Conservation (phyloP, 768 basidiomycete genomes). For the Inosperma sp. region DNA sequence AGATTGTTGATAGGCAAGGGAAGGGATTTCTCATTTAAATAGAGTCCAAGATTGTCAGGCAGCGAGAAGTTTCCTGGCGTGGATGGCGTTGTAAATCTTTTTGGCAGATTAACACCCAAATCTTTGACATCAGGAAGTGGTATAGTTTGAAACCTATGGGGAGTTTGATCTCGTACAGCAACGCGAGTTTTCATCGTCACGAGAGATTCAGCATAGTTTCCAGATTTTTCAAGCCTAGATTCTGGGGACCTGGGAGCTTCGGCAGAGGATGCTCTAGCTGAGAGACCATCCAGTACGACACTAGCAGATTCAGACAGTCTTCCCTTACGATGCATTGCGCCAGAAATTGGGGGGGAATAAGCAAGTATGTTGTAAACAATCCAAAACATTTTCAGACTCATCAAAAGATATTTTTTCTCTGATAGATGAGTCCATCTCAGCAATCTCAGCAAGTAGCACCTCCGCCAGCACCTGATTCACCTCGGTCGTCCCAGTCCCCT, state of each 20-base stretch:
- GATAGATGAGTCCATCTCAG: conserved; percentile 3
- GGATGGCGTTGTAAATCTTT: conserved; percentile 6
- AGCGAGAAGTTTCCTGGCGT: conserved; percentile 10
- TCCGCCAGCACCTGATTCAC: conserved; percentile 54
- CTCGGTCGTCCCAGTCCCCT: conserved; percentile 69
- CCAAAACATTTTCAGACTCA: neutral
- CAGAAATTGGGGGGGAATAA: too few relatives aligned
- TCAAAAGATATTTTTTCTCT: neutral
- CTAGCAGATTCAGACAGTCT: neutral
- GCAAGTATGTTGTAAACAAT: neutral
- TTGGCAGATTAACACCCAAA: conserved; percentile 9
- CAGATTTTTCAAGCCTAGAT: too few relatives aligned
- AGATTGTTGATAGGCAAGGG: too few relatives aligned
- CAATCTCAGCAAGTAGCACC: neutral
- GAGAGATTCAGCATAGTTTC: neutral
- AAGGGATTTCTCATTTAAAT: too few relatives aligned
- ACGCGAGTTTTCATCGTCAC: conserved; percentile 43
- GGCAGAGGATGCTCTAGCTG: neutral
- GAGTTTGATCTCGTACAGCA: conserved; percentile 40
- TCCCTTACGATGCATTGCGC: too few relatives aligned
- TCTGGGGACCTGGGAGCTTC: too few relatives aligned
- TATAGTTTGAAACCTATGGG: conserved; percentile 42
- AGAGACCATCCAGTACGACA: neutral
- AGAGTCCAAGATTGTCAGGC: conserved; percentile 3
- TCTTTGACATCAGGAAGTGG: conserved; percentile 35